Conservation (phyloP, 306 rosid genomes). For the Corylus heterophylla region DNA sequence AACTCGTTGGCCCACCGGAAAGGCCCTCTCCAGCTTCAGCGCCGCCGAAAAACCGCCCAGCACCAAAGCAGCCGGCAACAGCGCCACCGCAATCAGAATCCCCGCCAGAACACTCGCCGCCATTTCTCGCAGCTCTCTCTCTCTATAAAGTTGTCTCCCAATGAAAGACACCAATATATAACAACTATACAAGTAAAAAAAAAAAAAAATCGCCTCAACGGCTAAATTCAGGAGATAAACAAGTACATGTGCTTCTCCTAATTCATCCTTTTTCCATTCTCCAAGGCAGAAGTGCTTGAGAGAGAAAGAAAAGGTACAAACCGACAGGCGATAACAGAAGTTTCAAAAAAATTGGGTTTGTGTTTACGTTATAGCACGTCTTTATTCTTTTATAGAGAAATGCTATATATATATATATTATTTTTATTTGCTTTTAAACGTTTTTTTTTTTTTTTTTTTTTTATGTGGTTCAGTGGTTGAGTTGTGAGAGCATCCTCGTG, state of each 20-base stretch:
- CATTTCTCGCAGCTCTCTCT: slow-evolving; percentile 33
- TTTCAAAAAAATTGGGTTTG: slow-evolving; percentile 30
- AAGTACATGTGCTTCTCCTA: slow-evolving; percentile 6
- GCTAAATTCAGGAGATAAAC: background rate
- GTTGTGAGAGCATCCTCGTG: background rate
- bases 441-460: background rate
- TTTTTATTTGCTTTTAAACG: background rate
- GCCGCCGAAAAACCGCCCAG: slow-evolving; percentile 51
- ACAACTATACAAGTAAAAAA: background rate
- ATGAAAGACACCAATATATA: background rate
- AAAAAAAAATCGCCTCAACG: background rate
- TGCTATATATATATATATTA: too few species aligned
- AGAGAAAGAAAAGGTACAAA: slow-evolving; percentile 5
- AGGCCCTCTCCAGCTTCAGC: slow-evolving; percentile 76
- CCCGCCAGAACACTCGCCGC: slow-evolving; percentile 29
- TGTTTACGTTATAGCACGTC: background rate
- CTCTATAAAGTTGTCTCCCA: background rate
- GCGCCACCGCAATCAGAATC: slow-evolving; percentile 23
- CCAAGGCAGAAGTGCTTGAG: slow-evolving; percentile 8
- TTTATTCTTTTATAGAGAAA: too few species aligned
- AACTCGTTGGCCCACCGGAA: slow-evolving; percentile 65
- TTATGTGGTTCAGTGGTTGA: background rate
- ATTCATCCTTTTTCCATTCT: background rate
- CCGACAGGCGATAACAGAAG: slow-evolving; percentile 27
- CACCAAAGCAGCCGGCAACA: slow-evolving; percentile 34